Percentiles rank a stretch among this genome's conserved stretches.
Evolutionary conservation across 148 eudicot species (phyloP).

Genomic region (Agrostemma githago): DNA sequence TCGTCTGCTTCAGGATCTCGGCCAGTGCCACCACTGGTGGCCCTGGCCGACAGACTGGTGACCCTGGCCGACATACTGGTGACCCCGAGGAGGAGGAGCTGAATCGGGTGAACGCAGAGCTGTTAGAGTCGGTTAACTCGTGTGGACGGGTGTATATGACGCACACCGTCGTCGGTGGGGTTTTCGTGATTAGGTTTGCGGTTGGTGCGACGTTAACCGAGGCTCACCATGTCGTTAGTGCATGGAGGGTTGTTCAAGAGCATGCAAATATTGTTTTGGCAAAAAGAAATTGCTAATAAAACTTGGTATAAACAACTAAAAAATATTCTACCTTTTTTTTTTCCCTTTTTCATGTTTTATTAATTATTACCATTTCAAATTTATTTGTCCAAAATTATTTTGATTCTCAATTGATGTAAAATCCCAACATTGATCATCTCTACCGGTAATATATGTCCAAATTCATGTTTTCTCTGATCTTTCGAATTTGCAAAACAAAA

Average conservation of each 20-base stretch:
- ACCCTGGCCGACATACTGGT: conserved; percentile 20
- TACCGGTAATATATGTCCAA: too few relatives aligned
- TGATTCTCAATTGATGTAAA: too few relatives aligned
- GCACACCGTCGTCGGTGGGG: conserved; percentile 43
- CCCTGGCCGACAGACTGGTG: conserved; percentile 11
- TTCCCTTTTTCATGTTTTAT: too few relatives aligned
- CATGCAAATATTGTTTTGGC: conserved; percentile 25
- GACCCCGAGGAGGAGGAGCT: conserved; percentile 21
- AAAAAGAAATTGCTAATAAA: not conserved
- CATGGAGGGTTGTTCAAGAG: conserved; percentile 48
- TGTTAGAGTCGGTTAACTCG: conserved; percentile 44
- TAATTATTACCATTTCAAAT: too few relatives aligned
- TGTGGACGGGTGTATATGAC: conserved; percentile 43
- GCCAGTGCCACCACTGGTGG: conserved; percentile 14
- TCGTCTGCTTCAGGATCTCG: conserved; percentile 44
- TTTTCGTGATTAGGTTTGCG: conserved; percentile 39
- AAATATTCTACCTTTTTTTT: too few relatives aligned
- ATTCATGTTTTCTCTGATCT: too few relatives aligned
- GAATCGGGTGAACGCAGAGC: conserved; percentile 35
- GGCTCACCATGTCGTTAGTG: conserved; percentile 34
- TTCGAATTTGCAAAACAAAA: too few relatives aligned
- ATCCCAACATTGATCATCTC: too few relatives aligned
- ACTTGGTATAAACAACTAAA: too few relatives aligned
- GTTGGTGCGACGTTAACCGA: conserved; percentile 48
- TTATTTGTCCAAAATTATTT: too few relatives aligned